Base-by-base conservation (phyloP, 352 stramenopile species). In the Phytophthora megakarya region DNA sequence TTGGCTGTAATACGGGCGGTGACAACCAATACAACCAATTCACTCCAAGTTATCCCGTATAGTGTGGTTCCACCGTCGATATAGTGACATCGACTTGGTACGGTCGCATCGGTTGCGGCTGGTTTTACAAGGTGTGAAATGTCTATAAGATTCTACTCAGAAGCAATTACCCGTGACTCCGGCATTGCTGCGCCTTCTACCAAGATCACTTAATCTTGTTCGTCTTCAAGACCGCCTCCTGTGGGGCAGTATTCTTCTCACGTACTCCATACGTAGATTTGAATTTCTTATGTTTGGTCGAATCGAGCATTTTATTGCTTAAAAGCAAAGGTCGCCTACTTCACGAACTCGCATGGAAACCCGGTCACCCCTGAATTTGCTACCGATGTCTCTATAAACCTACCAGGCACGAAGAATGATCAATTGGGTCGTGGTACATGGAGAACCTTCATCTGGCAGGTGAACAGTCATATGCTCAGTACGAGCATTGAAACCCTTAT, bases 321-420 rank as follows among this genome's bases (percentile, higher is more conserved):
- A 5, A 32, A 32, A 9, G 9, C 5, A 5, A 32, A 9, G 9
- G 9, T 10, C 26, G 26, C 9, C 5, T 32, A 32, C 26, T 32
- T 32, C 9, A 9, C 26, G 9, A 9, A 32, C 26, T 5, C 5
- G 26, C 5, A 32, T 5, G 26, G 26, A 32, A 32, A 32, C 9
- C 26, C 26, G 26, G 26, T 32, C 26, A 32, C 26, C 5, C 9
- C 26, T 32, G 26, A 5, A 32, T 10, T 9, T 10, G 26, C 26
- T 32, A 32, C 5, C 5, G 32, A 49, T 1, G 59, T 68, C 6
- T 45, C n/a, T 3, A 55, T 64, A 7, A 45, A 37, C 12, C 33
- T 77, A 7, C 25, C 60, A 39, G 55, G 61, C 6, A 18, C 53
- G 51, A 72, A 55, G 25, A 77, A 65, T n/a, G 60, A 73, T 23